phyloP scores from a whole-genome alignment of 495 filamentous ascomycete species.

The Rusavskia elegans region DNA sequence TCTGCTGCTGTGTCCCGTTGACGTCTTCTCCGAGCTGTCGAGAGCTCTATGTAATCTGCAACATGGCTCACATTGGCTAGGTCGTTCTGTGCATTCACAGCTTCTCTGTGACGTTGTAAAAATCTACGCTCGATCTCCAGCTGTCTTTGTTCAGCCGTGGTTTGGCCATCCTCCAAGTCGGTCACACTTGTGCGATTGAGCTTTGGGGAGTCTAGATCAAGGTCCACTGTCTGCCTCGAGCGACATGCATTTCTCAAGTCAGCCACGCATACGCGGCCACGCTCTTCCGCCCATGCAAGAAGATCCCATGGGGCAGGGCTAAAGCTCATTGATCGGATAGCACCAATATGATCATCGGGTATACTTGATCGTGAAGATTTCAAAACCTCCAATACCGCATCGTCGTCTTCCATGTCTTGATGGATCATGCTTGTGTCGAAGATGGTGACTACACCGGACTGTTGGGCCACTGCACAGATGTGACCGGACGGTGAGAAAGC shows the following conservation, averaged over 20 bases:
- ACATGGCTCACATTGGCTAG: conserved; percentile 21
- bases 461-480: conserved; percentile 53
- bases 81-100: conserved; percentile 10
- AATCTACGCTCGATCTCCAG: conserved; percentile 34
- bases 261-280: conserved; percentile 65
- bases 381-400: conserved; percentile 27
- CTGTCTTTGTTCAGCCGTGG: conserved; percentile 21
- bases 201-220: conserved; percentile 39
- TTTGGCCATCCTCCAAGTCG: conserved; percentile 25
- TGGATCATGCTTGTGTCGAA: conserved; percentile 41
- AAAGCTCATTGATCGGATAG: conserved; percentile 82
- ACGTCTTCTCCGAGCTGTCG: conserved; percentile 19
- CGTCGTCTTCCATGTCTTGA: conserved; percentile 18
- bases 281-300: conserved; percentile 84
- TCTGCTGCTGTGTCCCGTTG: conserved; percentile 1
- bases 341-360: conserved; percentile 36
- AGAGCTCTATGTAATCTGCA: conserved; percentile 23
- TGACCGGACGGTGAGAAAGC: conserved; percentile 55
- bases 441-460: conserved; percentile 54
- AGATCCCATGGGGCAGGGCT: conserved; percentile 82
- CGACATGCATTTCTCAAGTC: conserved; percentile 66
- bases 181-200: conserved; percentile 24
- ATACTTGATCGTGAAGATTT: conserved; percentile 22
- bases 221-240: conserved; percentile 54
- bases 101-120: conserved; percentile 22